Percentiles rank a stretch among this genome's conserved stretches.
These are phyloP conservation scores for Dendrobium officinale DNA, from an alignment of 106 monocot genomes.

Conservation along the genomic window DNA sequence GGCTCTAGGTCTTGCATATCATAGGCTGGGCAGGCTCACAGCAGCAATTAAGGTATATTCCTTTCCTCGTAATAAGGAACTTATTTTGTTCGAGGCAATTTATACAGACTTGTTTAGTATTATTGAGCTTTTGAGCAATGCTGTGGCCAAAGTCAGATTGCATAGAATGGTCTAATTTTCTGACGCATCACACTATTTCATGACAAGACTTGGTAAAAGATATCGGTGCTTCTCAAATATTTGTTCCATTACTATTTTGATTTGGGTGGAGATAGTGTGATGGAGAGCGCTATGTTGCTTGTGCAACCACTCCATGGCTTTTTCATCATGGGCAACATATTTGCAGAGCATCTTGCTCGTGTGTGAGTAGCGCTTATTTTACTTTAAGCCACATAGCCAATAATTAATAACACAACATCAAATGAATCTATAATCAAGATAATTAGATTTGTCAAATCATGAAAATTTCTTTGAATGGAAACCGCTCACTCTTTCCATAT, in stretches of 20 bases:
- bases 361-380: neutral
- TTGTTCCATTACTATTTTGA: neutral
- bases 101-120: neutral
- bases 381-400: neutral
- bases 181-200: neutral
- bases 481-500: neutral
- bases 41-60: slow-evolving; percentile 82
- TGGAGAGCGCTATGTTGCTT: neutral
- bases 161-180: neutral
- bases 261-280: neutral
- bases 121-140: neutral
- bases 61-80: neutral
- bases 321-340: neutral
- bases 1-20: slow-evolving; percentile 91
- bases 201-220: neutral
- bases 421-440: neutral
- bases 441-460: neutral
- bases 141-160: neutral
- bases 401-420: neutral
- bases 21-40: slow-evolving; percentile 82
- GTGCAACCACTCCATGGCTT: neutral
- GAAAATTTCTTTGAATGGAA: neutral
- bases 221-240: neutral
- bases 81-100: neutral
- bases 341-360: neutral